Conservation (phyloP, 2,329 filamentous ascomycete species). For the Pseudocercospora ulei region DNA sequence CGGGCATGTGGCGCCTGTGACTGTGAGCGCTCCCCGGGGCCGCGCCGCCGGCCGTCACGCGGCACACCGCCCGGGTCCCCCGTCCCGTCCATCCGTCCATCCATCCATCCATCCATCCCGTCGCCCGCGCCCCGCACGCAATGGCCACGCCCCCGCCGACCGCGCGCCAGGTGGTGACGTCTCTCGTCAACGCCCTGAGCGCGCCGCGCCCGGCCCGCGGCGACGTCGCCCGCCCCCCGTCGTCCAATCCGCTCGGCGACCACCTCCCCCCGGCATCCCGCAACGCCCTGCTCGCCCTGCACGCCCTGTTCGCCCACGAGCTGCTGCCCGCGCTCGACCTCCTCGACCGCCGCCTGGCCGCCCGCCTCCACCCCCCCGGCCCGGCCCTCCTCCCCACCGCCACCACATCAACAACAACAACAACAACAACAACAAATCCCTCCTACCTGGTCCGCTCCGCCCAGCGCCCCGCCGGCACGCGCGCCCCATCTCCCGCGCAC, state of each 20-base stretch:
- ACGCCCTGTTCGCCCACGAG: slow-evolving; percentile 72
- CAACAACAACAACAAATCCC: not conserved
- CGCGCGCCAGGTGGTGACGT: slow-evolving; percentile 25
- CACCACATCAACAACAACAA: slow-evolving; percentile 29
- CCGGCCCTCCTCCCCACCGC: not conserved
- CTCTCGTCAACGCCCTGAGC: slow-evolving; percentile 27
- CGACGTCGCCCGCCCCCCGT: too few species aligned
- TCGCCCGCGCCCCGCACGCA: too few species aligned
- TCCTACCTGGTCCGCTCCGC: slow-evolving; percentile 57
- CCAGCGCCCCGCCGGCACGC: slow-evolving; percentile 31
- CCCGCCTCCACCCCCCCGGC: slow-evolving; percentile 36
- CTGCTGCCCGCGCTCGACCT: slow-evolving; percentile 79
- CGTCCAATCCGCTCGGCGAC: slow-evolving; percentile 39
- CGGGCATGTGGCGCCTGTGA: too few species aligned
- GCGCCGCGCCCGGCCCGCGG: slow-evolving; percentile 21
- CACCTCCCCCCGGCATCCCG: slow-evolving; percentile 23
- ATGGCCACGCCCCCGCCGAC: not conserved
- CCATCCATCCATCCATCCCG: too few species aligned
- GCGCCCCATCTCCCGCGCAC: slow-evolving; percentile 25
- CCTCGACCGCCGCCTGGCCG: slow-evolving; percentile 66
- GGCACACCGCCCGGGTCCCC: too few species aligned
- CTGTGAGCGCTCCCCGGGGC: too few species aligned
- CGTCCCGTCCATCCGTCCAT: too few species aligned
- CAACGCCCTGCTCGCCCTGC: slow-evolving; percentile 61
- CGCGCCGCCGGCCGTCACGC: too few species aligned